phyloP scores from a whole-genome alignment of 2,329 filamentous ascomycete genomes.

The Alternaria arborescens region DNA sequence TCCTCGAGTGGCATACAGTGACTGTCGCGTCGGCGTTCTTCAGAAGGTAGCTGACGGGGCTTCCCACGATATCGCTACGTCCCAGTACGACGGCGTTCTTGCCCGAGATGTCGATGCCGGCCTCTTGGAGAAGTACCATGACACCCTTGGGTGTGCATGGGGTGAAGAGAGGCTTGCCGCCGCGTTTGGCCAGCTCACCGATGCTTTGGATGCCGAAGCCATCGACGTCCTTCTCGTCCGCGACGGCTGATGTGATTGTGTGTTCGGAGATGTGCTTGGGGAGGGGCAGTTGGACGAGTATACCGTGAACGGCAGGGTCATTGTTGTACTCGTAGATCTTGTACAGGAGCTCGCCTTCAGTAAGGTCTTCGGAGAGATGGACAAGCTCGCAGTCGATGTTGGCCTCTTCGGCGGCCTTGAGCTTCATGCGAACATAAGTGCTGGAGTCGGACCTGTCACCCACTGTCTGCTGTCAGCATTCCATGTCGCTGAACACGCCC shows the following conservation, averaged over 20 bases:
- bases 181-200: constrained; percentile 94
- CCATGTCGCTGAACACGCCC: background rate
- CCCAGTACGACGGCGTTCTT: constrained; percentile 96
- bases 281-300: constrained; percentile 91
- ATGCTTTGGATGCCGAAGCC: constrained; percentile 95
- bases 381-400: constrained; percentile 88
- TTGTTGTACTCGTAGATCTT: constrained; percentile 85
- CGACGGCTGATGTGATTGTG: constrained; percentile 85
- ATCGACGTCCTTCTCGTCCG: constrained; percentile 96
- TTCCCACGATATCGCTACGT: constrained; percentile 95
- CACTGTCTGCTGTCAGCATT: constrained; percentile 62
- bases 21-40: constrained; percentile 97
- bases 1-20: constrained; percentile 94
- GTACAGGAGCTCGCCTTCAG: constrained; percentile 85
- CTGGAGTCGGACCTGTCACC: constrained; percentile 92
- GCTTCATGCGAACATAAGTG: constrained; percentile 99
- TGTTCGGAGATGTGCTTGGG: constrained; percentile 92
- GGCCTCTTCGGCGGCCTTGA: constrained; percentile 95
- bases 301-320: constrained; percentile 84
- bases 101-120: constrained; percentile 81
- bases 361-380: constrained; percentile 81
- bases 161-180: constrained; percentile 85
- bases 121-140: constrained; percentile 88
- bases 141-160: constrained; percentile 98
- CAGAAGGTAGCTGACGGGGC: constrained; percentile 93